These are phyloP conservation scores for Trametes gibbosa DNA, from an alignment of 768 basidiomycete genomes.

Conservation along the genomic window DNA sequence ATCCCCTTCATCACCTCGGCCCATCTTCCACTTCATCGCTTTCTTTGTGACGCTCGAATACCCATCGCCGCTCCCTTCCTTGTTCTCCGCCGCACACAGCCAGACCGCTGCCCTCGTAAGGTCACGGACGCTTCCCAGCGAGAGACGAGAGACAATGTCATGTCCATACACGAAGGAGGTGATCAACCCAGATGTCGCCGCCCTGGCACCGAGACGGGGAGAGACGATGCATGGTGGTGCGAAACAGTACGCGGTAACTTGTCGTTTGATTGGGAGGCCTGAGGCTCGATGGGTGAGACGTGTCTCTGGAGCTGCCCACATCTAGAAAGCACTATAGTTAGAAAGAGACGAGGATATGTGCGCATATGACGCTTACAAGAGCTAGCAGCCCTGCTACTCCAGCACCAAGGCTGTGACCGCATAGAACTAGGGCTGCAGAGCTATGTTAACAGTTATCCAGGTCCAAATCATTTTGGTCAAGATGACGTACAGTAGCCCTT, in stretches of 20 bases:
- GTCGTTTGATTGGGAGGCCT: slow-evolving; percentile 63
- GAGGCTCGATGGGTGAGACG: slow-evolving; percentile 67
- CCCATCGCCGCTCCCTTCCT: slow-evolving; percentile 37
- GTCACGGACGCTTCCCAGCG: slow-evolving; percentile 74
- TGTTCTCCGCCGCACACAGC: slow-evolving; percentile 70
- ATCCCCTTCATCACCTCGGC: slow-evolving; percentile 54
- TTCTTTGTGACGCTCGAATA: slow-evolving; percentile 40
- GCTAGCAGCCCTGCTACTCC: slow-evolving; percentile 76
- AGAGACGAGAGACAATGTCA: slow-evolving; percentile 76
- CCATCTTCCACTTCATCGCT: slow-evolving; percentile 63
- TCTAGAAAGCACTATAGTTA: slow-evolving; percentile 37
- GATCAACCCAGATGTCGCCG: slow-evolving; percentile 59
- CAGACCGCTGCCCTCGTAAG: slow-evolving; percentile 71
- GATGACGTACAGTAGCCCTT: slow-evolving; percentile 62
- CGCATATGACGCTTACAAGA: slow-evolving; percentile 44
- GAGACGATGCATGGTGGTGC: slow-evolving; percentile 78
- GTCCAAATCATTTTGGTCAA: not conserved
- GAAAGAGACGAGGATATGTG: not conserved
- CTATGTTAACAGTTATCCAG: not conserved
- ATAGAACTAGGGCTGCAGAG: slow-evolving; percentile 61
- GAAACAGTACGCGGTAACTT: slow-evolving; percentile 74
- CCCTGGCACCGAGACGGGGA: slow-evolving; percentile 54
- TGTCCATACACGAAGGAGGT: slow-evolving; percentile 81
- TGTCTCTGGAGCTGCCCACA: slow-evolving; percentile 83
- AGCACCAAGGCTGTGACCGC: slow-evolving; percentile 83